A percentile compares a stretch with the other conserved stretches of the same genome.
phyloP scores from a whole-genome alignment of 768 basidiomycete species.

The Pisolithus marmoratus region DNA sequence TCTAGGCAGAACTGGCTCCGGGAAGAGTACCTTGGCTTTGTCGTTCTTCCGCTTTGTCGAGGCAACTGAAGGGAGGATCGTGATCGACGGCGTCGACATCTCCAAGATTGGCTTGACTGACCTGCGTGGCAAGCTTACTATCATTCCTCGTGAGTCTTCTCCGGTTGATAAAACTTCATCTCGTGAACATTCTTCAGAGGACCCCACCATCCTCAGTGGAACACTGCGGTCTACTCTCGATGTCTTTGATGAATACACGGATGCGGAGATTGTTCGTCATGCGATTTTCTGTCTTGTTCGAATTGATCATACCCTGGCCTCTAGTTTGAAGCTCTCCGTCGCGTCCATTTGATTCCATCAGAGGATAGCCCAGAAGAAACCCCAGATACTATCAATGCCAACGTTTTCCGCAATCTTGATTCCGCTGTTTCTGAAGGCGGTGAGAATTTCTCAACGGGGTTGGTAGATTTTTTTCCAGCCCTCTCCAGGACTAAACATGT shows the following conservation, averaged over 20 bases:
- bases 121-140: constrained; percentile 69
- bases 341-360: constrained; percentile 72
- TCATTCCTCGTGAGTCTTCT: constrained; percentile 57
- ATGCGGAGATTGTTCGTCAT: constrained; percentile 65
- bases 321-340: constrained; percentile 78
- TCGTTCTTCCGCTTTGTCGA: constrained; percentile 93
- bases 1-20: constrained; percentile 63
- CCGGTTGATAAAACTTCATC: background rate
- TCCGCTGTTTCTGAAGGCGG: constrained; percentile 76
- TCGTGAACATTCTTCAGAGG: constrained; percentile 46
- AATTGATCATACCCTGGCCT: background rate
- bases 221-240: constrained; percentile 77
- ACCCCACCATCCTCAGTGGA: constrained; percentile 83
- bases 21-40: constrained; percentile 77
- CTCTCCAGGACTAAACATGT: constrained; percentile 9
- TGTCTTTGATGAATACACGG: constrained; percentile 82
- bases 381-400: constrained; percentile 50
- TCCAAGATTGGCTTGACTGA: constrained; percentile 76
- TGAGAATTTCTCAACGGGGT: constrained; percentile 88
- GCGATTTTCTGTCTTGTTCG: background rate
- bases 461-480: constrained; percentile 10
- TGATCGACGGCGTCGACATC: constrained; percentile 77
- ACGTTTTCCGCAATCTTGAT: constrained; percentile 74
- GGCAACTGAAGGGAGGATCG: constrained; percentile 66
- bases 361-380: constrained; percentile 38